Evolutionary conservation across 176 grass and related monocot species (phyloP), one percentile per base, ranked within the genome.

Genomic region (Oryza coarctata): DNA sequence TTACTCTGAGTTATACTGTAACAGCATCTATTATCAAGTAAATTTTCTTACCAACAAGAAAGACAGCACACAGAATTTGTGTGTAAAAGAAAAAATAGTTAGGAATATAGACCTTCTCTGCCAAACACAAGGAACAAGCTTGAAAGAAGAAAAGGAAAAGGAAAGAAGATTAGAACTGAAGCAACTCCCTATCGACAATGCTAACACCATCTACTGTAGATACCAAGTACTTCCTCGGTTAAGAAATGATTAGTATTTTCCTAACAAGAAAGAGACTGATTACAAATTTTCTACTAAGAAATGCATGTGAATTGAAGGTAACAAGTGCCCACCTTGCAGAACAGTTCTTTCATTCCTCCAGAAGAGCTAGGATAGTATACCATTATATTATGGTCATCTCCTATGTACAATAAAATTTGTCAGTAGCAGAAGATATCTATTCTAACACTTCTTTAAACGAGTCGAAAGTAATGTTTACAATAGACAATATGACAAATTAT

Each of bases 311-410:
- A 76, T 70, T 63, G 34, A 83, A n/a, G 22, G 26, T 49, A 84
- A 68, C 35, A 74, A 79, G 52, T 84, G 0, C 12, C 65, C 29
- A 98, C 95, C 92, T 98, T 98, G 66, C 92, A 82, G 68, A 98
- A 98, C 71, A 98, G 82, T 82, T 93, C 90, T 82, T 98, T 98
- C 95, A 94, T 98, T 86, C 95, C 95, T 81, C 95, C 95, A 89
- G 95, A 92, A 80, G 89, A 98, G 75, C 95, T 98, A 83, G 95
- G 95, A 86, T 98, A 98, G 63, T 98, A 98, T 87, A 98, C 93
- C 92, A 94, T 98, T 86, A 98, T 98, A 73, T 91, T 91, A 74
- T 98, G 95, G 79, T 98, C 88, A 68, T 98, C 92, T 71, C 95
- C 95, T 98, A 88, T 29, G 76, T 65, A 87, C 27, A 74, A 85